phyloP scores from a whole-genome alignment of 2,329 filamentous ascomycete genomes.

The Lecanicillium sp. region DNA sequence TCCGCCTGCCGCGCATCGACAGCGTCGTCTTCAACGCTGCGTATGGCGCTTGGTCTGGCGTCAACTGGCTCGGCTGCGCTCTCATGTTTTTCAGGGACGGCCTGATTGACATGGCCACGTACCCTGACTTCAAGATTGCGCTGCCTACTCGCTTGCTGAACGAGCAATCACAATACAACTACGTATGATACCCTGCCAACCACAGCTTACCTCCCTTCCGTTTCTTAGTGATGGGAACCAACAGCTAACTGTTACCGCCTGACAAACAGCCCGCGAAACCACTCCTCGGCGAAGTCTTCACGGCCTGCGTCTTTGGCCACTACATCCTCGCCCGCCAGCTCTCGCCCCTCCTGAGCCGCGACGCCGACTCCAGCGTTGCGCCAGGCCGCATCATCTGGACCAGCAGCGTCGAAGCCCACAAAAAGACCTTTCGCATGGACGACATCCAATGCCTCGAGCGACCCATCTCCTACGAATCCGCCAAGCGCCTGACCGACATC shows the following conservation, averaged over 20 bases:
- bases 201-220: no score
- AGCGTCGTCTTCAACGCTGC: slow-evolving; percentile 80
- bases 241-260: no score
- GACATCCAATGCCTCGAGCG: slow-evolving; percentile 71
- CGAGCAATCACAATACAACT: slow-evolving; percentile 25
- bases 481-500: slow-evolving; percentile 81
- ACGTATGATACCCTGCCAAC: no score
- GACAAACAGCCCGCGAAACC: slow-evolving; percentile 46
- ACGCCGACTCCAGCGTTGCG: slow-evolving; percentile 24
- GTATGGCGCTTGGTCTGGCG: slow-evolving; percentile 76
- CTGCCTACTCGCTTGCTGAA: slow-evolving; percentile 37
- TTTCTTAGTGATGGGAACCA: no score
- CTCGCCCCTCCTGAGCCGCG: slow-evolving; percentile 59
- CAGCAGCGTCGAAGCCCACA: slow-evolving; percentile 65
- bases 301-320: slow-evolving; percentile 90
- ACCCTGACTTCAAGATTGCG: slow-evolving; percentile 68
- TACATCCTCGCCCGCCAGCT: slow-evolving; percentile 82
- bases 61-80: slow-evolving; percentile 59
- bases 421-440: slow-evolving; percentile 45
- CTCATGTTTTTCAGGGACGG: slow-evolving; percentile 48
- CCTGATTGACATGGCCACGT: slow-evolving; percentile 61
- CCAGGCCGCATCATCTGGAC: slow-evolving; percentile 77
- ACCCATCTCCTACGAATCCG: slow-evolving; percentile 68
- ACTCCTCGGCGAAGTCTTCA: slow-evolving; percentile 72
- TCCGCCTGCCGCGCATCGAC: slow-evolving; percentile 64